Base-by-base conservation (phyloP, 805 yeast genomes). In the Saturnispora saitoi region DNA sequence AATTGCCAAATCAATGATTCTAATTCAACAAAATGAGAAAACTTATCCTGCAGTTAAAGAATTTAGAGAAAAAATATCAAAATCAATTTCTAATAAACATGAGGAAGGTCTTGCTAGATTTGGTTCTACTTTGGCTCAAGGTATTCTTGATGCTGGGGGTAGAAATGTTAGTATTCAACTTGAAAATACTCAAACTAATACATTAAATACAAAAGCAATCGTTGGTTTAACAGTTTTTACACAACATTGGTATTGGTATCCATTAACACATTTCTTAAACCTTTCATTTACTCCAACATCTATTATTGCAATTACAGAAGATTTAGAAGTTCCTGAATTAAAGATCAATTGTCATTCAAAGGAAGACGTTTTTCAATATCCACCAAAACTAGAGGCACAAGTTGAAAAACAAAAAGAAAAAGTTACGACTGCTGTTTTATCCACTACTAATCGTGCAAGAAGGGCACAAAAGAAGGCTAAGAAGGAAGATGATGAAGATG, bases 181-280 rank as follows among this genome's bases (percentile, higher is more conserved):
- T 45, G 97, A 93, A 66, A 87, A 90, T 64, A 60, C 81, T 22
- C 90, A 89, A 56, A 88, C 96, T 37, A 95, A 89, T 52, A 88
- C 95, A 19, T 75, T 93, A 55, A 91, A 93, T 67, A 81, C 83
- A 62, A 85, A 86, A 66, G 93, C 96, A 0, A 83, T 93, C 58
- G 95, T 90, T 49, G 99, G 99, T 36, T 70, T 93, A 56, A 81
- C 93, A 0, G 77, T 93, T 51, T 93, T 93, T 63, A 71, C 85
- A 10, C 99, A 93, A 70, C 86, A 86, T 63, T 93, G 99, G 99
- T 87, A 89, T 68, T 93, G 99, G 99, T 93, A 83, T 80, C 99
- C 99, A 51, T 75, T 90, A 50, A 80, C 97, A 1, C 98, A 93
- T 68, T 93, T 93, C 71, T 70, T 93, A 59, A 82, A 95, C 17